Percentiles rank a stretch among this genome's conserved stretches.
These are phyloP conservation scores for Quercus ilex DNA, from an alignment of 306 rosid species.

Conservation along the genomic window DNA sequence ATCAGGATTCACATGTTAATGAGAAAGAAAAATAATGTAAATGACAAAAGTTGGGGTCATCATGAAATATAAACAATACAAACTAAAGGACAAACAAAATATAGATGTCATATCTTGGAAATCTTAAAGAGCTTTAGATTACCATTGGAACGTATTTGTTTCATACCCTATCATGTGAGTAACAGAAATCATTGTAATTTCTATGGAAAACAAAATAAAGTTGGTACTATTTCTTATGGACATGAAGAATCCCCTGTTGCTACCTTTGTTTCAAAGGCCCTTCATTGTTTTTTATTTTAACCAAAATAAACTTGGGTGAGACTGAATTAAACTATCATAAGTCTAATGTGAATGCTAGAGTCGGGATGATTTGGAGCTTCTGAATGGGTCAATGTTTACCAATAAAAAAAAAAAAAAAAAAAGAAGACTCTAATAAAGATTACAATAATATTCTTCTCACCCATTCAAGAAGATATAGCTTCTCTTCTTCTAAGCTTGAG, in stretches of 20 bases:
- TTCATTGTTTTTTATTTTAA: not conserved
- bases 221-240: not conserved
- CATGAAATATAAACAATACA: not conserved
- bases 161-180: not conserved
- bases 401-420: not conserved
- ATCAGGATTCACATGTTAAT: too few relatives aligned
- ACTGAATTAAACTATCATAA: not conserved
- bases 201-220: not conserved
- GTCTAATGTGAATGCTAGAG: not conserved
- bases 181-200: not conserved
- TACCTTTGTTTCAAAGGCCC: not conserved
- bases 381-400: not conserved
- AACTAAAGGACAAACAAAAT: not conserved
- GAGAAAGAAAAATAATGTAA: too few relatives aligned
- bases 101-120: not conserved
- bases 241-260: not conserved
- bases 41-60: not conserved
- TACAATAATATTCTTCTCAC: slow-evolving; percentile 30
- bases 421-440: not conserved
- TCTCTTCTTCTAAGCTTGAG: slow-evolving; percentile 53
- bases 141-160: not conserved
- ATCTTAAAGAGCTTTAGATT: not conserved
- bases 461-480: slow-evolving; percentile 77
- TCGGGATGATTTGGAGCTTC: not conserved
- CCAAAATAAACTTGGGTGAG: not conserved